A percentile compares a stretch with the other conserved stretches of the same genome.
These are phyloP conservation scores for Rubroshorea leprosula DNA, from an alignment of 345 rosid species.

Conservation along the genomic window DNA sequence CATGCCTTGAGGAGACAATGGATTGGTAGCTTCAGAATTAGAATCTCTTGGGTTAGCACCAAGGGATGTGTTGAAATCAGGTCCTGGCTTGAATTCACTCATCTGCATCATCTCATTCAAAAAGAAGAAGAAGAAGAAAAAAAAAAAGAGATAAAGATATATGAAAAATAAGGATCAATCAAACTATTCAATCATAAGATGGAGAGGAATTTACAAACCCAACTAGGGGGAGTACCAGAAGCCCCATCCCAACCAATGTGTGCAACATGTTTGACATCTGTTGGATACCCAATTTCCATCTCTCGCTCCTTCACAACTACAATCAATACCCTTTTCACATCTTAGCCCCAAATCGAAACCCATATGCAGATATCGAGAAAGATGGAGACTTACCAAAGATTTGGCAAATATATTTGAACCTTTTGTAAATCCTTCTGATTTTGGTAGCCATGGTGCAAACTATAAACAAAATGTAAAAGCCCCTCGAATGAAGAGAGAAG, in stretches of 20 bases:
- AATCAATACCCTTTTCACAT: conserved; percentile 7
- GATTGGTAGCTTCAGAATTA: conserved; percentile 39
- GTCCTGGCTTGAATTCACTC: conserved; percentile 64
- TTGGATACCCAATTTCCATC: conserved; percentile 88
- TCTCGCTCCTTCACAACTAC: conserved; percentile 69
- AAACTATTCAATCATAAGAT: background rate
- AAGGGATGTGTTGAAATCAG: conserved; percentile 63
- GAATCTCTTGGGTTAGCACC: conserved; percentile 50
- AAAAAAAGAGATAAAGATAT: background rate
- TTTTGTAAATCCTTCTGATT: conserved; percentile 80
- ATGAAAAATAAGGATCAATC: background rate
- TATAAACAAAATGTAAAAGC: conserved; percentile 12
- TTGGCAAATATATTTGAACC: conserved; percentile 82
- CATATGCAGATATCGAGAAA: background rate
- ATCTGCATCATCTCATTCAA: conserved; percentile 45
- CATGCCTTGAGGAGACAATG: conserved; percentile 75
- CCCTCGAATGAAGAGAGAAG: conserved; percentile 13
- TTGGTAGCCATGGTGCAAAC: conserved; percentile 53
- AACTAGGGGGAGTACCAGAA: conserved; percentile 68
- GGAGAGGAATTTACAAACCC: conserved; percentile 49
- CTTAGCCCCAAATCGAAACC: conserved; percentile 7
- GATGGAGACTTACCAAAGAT: conserved; percentile 54
- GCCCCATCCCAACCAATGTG: conserved; percentile 86
- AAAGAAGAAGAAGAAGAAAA: no score
- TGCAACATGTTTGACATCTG: conserved; percentile 93